phyloP scores from a whole-genome alignment of 75 land plant genomes.

The Selaginella tamariscina region DNA sequence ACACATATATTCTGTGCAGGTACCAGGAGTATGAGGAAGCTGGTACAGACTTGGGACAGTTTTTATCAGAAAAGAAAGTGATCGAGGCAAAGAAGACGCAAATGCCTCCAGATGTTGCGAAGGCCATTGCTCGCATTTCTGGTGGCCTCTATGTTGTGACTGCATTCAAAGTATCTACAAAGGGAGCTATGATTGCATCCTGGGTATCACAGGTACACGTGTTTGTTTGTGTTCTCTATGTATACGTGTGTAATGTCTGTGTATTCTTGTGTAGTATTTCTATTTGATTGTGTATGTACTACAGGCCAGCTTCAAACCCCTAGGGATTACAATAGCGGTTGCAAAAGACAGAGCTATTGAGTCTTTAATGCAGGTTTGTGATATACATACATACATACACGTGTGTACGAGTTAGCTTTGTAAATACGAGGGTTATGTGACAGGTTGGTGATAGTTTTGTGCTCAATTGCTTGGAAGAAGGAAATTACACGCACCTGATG shows the following conservation, averaged over 20 bases:
- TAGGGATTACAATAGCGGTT: constrained; percentile 47
- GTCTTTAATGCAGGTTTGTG: constrained; percentile 40
- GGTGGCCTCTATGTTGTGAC: constrained; percentile 48
- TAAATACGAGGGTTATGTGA: background rate
- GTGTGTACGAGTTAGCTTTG: background rate
- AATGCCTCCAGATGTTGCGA: constrained; percentile 37
- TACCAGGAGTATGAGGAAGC: constrained; percentile 43
- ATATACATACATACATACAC: no score
- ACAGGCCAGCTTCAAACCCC: constrained; percentile 42
- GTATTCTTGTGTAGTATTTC: no score
- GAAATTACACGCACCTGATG: constrained; percentile 25
- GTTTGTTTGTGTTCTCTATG: no score
- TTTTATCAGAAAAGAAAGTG: constrained; percentile 37
- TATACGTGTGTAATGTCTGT: no score
- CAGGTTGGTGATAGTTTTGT: constrained; percentile 46
- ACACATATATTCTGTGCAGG: no score
- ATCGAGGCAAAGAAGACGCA: constrained; percentile 34
- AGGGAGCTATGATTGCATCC: constrained; percentile 47
- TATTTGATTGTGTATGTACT: background rate
- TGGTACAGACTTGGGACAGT: constrained; percentile 45
- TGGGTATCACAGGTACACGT: constrained; percentile 42
- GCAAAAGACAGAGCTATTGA: constrained; percentile 50
- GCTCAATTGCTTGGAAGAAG: constrained; percentile 43
- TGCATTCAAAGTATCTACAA: constrained; percentile 35
- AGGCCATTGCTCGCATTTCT: constrained; percentile 41